phyloP scores from a whole-genome alignment of 257 asterid genomes.

The Penstemon davidsonii region DNA sequence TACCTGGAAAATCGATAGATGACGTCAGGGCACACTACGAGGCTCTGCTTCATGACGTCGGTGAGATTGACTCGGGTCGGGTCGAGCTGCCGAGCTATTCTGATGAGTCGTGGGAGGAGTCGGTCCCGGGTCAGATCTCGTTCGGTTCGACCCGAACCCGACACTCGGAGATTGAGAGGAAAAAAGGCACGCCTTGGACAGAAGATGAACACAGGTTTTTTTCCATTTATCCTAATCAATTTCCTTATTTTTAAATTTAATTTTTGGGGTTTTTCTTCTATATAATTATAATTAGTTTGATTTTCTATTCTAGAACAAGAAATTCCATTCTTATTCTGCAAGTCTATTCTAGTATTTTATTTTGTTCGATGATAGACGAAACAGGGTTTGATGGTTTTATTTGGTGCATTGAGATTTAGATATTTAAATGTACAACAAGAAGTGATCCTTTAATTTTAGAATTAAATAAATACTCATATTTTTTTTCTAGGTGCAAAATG shows the following conservation, averaged over 20 bases:
- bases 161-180: conserved; percentile 53
- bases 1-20: conserved; percentile 37
- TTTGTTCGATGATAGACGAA: background rate
- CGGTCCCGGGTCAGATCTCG: conserved; percentile 44
- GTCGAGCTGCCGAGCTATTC: conserved; percentile 43
- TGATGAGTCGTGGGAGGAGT: conserved; percentile 28
- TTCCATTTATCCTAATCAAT: background rate
- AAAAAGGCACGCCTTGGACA: conserved; percentile 84
- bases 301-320: no score
- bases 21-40: conserved; percentile 47
- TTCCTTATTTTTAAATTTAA: background rate
- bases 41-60: conserved; percentile 37
- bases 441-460: no score
- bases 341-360: background rate
- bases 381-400: background rate
- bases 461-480: background rate
- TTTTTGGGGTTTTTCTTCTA: background rate
- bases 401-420: no score
- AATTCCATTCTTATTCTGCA: background rate
- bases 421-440: no score
- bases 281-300: background rate
- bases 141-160: conserved; percentile 51
- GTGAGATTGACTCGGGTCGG: conserved; percentile 50
- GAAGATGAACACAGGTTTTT: conserved; percentile 77
- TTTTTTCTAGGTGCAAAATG: background rate